Base-by-base conservation (phyloP, 2,329 filamentous ascomycete species). In the Calonectria montana region DNA sequence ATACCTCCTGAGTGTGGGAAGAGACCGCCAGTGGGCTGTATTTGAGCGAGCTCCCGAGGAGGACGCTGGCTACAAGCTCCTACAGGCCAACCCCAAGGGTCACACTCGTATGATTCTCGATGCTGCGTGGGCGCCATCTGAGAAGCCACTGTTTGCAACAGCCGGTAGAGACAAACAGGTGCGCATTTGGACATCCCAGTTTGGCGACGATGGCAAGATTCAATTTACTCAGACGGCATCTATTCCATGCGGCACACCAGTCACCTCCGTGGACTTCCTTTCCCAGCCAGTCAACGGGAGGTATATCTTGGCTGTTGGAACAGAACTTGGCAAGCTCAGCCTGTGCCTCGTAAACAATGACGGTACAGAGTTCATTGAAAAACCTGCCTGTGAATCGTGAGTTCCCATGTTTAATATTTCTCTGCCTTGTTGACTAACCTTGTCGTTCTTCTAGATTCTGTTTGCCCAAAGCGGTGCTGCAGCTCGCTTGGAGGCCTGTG, bases 61-160 rank as follows among this genome's bases (percentile, higher is more conserved):
- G 13, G 80, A 81, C 1, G 77, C 77, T 35, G 80, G 80, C 16
- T 98, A 94, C 78, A 84, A 82, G 27, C 85, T 93, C 3, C 82
- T 90, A 45, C 86, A 92, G 73, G 86, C 89, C 3, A 95, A 97
- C 78, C 90, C 91, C 2, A 98, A 97, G 83, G 96, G 94, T 0
- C 97, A 99, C 82, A 89, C 93, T 4, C 88, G 97, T 71, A 98
- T 99, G 95, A 96, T 99, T 55, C 87, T 98, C 16, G 95, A 95
- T 80, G 94, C 92, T 1, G 91, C 94, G 2, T 99, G 97, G 96
- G 92, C 93, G 1, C 93, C 93, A 1, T 31, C 87, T 82, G 75
- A 79, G 82, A 88, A 31, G 3, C 79, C 83, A 12, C 80, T 88
- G 12, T 99, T 99, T 83, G 93, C 94, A 15, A 99, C 97, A 0